Evolutionary conservation across 192 early-diverging fungal species (phyloP), one percentile per base, ranked within the genome.

Genomic region (Thoreauomyces humboldtii): DNA sequence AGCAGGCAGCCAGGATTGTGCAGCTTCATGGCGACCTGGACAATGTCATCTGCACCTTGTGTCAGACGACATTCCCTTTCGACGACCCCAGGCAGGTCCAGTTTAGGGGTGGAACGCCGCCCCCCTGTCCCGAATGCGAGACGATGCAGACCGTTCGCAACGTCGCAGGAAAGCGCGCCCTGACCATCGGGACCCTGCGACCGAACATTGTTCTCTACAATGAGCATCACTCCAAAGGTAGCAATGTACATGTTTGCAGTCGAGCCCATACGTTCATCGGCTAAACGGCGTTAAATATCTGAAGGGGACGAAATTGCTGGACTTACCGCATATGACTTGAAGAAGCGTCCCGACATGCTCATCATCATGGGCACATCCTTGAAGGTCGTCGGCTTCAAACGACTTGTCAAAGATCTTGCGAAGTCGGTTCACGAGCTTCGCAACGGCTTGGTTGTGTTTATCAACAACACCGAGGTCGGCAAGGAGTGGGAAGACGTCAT

Each of bases 191-290:
- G 5, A 83, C 85, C 5, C 62, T 98, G 25, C 78, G 95, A 61
- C 96, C 96, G 15, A 89, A 91, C 66, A 91, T 98, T 75, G 91
- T 98, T 2, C 76, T 98, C 5, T 98, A 98, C 80, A 95, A 96
- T 65, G 96, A 98, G 69, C 80, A 87, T 59, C 93, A 95, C 70
- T 72, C 86, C 0, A 63, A 83, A 56, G 91, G 90, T 78, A 56
- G 21, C 55, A 2, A 7, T 21, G 25, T 7, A 9, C 9, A 50
- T 19, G n/a, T n/a, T n/a, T n/a, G n/a, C n/a, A n/a, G n/a, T n/a
- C n/a, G n/a, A n/a, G n/a, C n/a, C n/a, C n/a, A n/a, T n/a, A n/a
- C n/a, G n/a, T n/a, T n/a, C n/a, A n/a, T n/a, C n/a, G n/a, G n/a
- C n/a, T n/a, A n/a, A n/a, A n/a, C n/a, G n/a, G n/a, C n/a, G n/a